A percentile compares a stretch with the other conserved stretches of the same genome.
Evolutionary conservation across 2,329 filamentous ascomycete species (phyloP).

Genomic region (Ambrosiella beaveri): DNA sequence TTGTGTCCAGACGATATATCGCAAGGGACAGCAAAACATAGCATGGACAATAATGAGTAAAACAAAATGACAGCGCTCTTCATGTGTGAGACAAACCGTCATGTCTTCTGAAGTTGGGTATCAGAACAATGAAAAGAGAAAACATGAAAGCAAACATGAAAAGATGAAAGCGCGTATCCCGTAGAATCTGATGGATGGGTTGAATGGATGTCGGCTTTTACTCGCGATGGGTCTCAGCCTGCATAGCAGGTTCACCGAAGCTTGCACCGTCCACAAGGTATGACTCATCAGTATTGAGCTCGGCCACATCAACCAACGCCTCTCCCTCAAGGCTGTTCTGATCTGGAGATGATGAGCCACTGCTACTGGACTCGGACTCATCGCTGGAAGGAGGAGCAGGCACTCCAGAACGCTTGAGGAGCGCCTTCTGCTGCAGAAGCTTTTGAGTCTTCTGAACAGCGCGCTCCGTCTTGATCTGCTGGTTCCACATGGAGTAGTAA

Average conservation of each 20-base stretch:
- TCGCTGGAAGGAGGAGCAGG: not conserved
- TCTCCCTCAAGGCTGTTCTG: no score
- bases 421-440: not conserved
- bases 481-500: constrained; percentile 77
- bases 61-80: not conserved
- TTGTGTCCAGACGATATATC: not conserved
- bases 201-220: no score
- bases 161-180: not conserved
- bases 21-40: not conserved
- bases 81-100: not conserved
- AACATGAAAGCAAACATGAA: not conserved
- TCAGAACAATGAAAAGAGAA: not conserved
- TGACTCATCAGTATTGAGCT: no score
- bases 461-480: constrained; percentile 52
- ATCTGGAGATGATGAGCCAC: not conserved
- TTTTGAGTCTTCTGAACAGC: not conserved
- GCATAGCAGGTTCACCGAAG: no score
- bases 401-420: not conserved
- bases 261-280: no score
- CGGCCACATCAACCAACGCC: no score
- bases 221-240: no score
- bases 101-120: constrained; percentile 6
- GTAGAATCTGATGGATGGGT: no score
- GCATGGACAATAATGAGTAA: not conserved
- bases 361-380: not conserved